Evolutionary conservation across 208 protist genomes (phyloP).

Genomic region (Trypanosoma vivax): DNA sequence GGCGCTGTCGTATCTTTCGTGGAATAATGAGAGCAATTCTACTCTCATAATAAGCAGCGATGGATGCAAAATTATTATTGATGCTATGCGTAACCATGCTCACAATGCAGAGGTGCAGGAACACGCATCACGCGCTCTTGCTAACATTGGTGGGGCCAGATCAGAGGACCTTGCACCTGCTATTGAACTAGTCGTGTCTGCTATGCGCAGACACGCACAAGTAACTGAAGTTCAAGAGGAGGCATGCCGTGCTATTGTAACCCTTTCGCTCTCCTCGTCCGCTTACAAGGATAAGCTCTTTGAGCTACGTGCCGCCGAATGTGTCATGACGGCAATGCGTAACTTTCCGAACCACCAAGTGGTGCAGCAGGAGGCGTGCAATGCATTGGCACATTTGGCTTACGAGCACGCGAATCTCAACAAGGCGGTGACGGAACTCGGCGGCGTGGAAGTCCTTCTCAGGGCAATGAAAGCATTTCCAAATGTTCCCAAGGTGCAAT

Average conservation of each 20-base stretch:
- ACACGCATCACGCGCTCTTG: slow-evolving; percentile 80
- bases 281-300: slow-evolving; percentile 81
- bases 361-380: slow-evolving; percentile 89
- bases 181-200: slow-evolving; percentile 73
- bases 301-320: slow-evolving; percentile 62
- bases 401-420: slow-evolving; percentile 87
- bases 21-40: slow-evolving; percentile 83
- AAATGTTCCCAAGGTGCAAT: slow-evolving; percentile 79
- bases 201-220: slow-evolving; percentile 73
- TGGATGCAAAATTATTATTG: slow-evolving; percentile 78
- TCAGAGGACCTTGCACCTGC: slow-evolving; percentile 47
- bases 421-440: slow-evolving; percentile 60
- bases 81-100: slow-evolving; percentile 82
- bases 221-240: slow-evolving; percentile 86
- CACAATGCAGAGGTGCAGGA: slow-evolving; percentile 88
- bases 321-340: slow-evolving; percentile 64
- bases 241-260: slow-evolving; percentile 85
- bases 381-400: slow-evolving; percentile 85
- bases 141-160: slow-evolving; percentile 75
- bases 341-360: slow-evolving; percentile 69
- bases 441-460: slow-evolving; percentile 70
- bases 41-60: slow-evolving; percentile 67
- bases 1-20: slow-evolving; percentile 89
- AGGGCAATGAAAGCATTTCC: slow-evolving; percentile 68
- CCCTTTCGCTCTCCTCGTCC: slow-evolving; percentile 75